Base-by-base conservation (phyloP, 139 green algal genomes). In the Coccomyxa sp. region DNA sequence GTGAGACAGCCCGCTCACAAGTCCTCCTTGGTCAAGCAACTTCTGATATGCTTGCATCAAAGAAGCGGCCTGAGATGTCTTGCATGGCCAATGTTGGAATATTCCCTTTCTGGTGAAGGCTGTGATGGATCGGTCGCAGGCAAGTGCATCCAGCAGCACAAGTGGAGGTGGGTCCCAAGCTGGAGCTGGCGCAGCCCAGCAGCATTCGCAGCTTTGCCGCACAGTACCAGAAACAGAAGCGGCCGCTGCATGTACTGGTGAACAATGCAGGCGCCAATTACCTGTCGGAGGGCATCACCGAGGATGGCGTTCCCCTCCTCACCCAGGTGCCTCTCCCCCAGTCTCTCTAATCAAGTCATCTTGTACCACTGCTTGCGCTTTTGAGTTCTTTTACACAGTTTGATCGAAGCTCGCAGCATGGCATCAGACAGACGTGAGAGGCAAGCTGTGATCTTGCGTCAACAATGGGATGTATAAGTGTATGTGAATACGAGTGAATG, bases 211-310 rank as follows among this genome's bases (percentile, higher is more conserved):
- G 30, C 4, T 92, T 92, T 85, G 89, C 83, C 9, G 77, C 38
- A 3, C 45, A 45, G 17, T 91, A 88, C 80, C 51, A 63, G 27
- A 67, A 38, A 16, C 58, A 76, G 14, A 27, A 66, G 11, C 59
- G 51, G 58, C 45, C 51, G 1, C 77, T 90, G n/a, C 17, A 89
- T 45, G 25, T 86, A 17, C 79, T 91, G 51, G 67, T 92, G 30
- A 92, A 92, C 85, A 92, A 92, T 66, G 89, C 89, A 31, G 89
- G 88, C 21, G 79, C 82, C 18, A 85, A 82, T n/a, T 67, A 82
- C 58, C 63, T 67, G 63, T 79, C 30, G 58, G 28, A 81, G 32
- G 85, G 79, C 32, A 63, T 81, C 28, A 90, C 87, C 4, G 27
- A 78, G 13, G 88, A 89, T 60, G 86, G 86, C 16, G 77, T 91